A percentile compares a stretch with the other conserved stretches of the same genome.
Conservation (phyloP, 139 green algal genomes). For the Haematococcus sp. region DNA sequence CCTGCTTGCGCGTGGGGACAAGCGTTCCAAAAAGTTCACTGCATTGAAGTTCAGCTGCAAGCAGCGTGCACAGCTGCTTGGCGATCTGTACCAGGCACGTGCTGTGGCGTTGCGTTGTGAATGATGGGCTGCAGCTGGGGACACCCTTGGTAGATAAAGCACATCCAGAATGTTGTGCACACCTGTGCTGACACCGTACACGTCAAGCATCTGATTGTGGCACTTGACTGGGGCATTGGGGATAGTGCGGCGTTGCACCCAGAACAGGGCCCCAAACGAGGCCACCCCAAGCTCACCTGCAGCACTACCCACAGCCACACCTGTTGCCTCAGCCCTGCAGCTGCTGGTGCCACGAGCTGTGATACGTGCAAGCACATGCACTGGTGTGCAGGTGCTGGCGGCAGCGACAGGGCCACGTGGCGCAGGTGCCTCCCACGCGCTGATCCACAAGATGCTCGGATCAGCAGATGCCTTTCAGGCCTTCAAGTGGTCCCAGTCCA, state of each 20-base stretch:
- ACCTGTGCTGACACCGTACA: too few relatives aligned
- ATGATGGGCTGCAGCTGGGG: not conserved
- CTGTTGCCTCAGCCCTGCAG: not conserved
- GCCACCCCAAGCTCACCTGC: too few relatives aligned
- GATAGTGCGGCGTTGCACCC: too few relatives aligned
- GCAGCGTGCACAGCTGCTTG: constrained; percentile 66
- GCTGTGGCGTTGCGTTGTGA: constrained; percentile 33
- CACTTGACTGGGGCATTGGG: too few relatives aligned
- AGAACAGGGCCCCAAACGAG: too few relatives aligned
- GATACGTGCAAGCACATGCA: not conserved
- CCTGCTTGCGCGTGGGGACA: not conserved
- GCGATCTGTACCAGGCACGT: constrained; percentile 59
- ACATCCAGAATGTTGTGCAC: not conserved
- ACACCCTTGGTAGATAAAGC: too few relatives aligned
- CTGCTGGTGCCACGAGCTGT: not conserved
- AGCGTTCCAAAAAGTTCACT: constrained; percentile 59
- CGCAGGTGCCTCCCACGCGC: not conserved
- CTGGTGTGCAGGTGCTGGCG: constrained; percentile 49
- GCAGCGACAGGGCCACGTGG: constrained; percentile 16
- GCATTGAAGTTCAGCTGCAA: constrained; percentile 72
- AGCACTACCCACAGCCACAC: too few relatives aligned
- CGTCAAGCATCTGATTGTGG: too few relatives aligned
- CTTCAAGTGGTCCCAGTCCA: constrained; percentile 40
- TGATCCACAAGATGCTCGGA: not conserved
- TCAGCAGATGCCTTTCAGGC: constrained; percentile 11